These are phyloP conservation scores for Myxozyma mucilagina DNA, from an alignment of 805 yeast genomes.

Conservation along the genomic window DNA sequence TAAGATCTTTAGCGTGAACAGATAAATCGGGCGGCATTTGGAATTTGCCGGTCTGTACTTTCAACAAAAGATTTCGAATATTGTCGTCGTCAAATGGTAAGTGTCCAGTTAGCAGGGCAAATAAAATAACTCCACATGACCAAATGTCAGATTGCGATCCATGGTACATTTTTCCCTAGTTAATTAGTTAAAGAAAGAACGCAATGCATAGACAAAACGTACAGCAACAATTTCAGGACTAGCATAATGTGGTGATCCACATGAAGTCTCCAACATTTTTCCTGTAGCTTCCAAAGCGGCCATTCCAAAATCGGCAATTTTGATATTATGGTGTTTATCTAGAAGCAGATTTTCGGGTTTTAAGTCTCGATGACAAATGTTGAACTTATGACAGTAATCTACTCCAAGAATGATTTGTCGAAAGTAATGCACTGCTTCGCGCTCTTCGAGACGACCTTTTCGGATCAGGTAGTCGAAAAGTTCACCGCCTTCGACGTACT, in stretches of 20 bases:
- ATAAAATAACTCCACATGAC: slow-evolving; percentile 88
- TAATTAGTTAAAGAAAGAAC: not conserved
- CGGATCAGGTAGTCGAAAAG: slow-evolving; percentile 88
- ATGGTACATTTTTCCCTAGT: slow-evolving; percentile 78
- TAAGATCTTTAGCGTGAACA: slow-evolving; percentile 81
- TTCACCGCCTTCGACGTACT: slow-evolving; percentile 97
- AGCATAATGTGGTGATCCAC: slow-evolving; percentile 99
- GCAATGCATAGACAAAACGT: not conserved
- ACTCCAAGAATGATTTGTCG: slow-evolving; percentile 83
- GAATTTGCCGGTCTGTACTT: slow-evolving; percentile 88
- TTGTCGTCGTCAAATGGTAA: slow-evolving; percentile 96
- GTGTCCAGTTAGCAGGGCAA: slow-evolving; percentile 91
- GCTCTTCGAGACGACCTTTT: slow-evolving; percentile 82
- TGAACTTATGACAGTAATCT: slow-evolving; percentile 79
- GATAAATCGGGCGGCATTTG: slow-evolving; percentile 80
- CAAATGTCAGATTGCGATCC: slow-evolving; percentile 97
- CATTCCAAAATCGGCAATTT: slow-evolving; percentile 99
- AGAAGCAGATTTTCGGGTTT: slow-evolving; percentile 72
- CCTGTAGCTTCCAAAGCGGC: slow-evolving; percentile 90
- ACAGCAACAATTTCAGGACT: slow-evolving; percentile 92
- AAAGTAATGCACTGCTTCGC: slow-evolving; percentile 87
- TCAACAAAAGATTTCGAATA: slow-evolving; percentile 78
- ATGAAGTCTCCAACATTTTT: slow-evolving; percentile 83
- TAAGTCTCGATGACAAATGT: slow-evolving; percentile 80
- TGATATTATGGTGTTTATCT: slow-evolving; percentile 82